Evolutionary conservation across 2,329 filamentous ascomycete species (phyloP), one percentile per base, ranked within the genome.

Genomic region (Blastomyces percursus): DNA sequence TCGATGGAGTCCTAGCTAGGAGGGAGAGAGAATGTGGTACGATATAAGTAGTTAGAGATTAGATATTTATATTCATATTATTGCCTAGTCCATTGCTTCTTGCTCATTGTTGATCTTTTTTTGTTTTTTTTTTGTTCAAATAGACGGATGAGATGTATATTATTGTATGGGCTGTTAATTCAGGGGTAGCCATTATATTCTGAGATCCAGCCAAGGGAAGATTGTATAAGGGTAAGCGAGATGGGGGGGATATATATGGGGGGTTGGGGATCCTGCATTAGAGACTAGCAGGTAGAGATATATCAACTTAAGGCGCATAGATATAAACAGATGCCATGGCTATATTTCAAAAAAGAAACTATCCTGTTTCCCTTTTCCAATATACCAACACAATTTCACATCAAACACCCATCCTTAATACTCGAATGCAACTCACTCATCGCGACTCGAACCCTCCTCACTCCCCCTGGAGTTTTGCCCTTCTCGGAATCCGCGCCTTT

Each of bases 391-490:
- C 44, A 44, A 50, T 27, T 21, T 76, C 67, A 80, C 78, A 80
- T 80, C 65, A 80, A 69, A 67, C 77, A 80, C 50, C 77, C 78
- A 62, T 79, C 77, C 70, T 79, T 79, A 65, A 79, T 77, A 63
- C 77, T 79, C 40, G 77, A 79, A 66, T 80, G 78, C 66, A 79
- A 64, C 57, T 79, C 78, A 64, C 77, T 79, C 67, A 78, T 75
- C 3, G 76, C 78, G 30, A 79, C 73, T 35, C 74, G 61, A 3
- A 62, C 58, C 42, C 57, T 63, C 55, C 57, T 65, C 21, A 61
- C 44, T 1, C 51, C 60, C 44, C 9, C 54, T 63, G 38, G 65
- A 65, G 63, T 70, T 71, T 56, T 55, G 27, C 16, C 50, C 35
- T 48, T 67, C 66, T 19, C 21, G 11, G 1, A 66, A 50, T 59